phyloP scores from a whole-genome alignment of 495 filamentous ascomycete genomes.

The Tuber microsphaerosporum region DNA sequence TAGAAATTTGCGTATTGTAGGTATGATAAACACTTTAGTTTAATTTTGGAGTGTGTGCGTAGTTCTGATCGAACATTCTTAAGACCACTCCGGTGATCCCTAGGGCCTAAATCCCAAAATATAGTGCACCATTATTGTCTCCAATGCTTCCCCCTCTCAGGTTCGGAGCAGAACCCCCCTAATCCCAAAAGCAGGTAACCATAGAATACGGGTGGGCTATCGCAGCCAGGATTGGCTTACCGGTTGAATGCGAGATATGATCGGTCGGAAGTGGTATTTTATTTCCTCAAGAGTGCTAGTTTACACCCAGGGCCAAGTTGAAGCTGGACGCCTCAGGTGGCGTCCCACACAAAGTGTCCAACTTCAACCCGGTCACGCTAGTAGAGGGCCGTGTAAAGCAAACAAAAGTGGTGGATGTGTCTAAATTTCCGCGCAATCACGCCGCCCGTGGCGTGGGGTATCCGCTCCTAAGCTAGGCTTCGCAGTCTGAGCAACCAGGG shows the following conservation, averaged over 20 bases:
- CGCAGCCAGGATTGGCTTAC: not conserved
- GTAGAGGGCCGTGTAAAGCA: not conserved
- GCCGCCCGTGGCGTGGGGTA: not conserved
- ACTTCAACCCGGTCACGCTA: not conserved
- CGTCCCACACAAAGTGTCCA: not conserved
- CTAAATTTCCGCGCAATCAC: not conserved
- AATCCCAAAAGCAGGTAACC: not conserved
- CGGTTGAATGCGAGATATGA: not conserved
- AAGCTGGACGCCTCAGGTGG: not conserved
- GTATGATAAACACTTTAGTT: not conserved
- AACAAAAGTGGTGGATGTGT: not conserved
- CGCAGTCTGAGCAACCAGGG: not conserved
- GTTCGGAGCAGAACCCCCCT: not conserved
- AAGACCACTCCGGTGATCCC: not conserved
- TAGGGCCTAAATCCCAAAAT: not conserved
- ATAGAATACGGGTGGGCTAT: not conserved
- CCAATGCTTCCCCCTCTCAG: not conserved
- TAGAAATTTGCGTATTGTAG: not conserved
- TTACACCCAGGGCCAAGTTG: not conserved
- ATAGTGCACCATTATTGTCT: not conserved
- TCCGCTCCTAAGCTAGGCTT: not conserved
- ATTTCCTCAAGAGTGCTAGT: not conserved
- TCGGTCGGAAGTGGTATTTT: not conserved
- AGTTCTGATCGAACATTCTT: not conserved
- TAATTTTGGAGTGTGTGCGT: not conserved